Evolutionary conservation across 345 rosid species (phyloP), one percentile per base, ranked within the genome.

Genomic region (Isatis tinctoria): DNA sequence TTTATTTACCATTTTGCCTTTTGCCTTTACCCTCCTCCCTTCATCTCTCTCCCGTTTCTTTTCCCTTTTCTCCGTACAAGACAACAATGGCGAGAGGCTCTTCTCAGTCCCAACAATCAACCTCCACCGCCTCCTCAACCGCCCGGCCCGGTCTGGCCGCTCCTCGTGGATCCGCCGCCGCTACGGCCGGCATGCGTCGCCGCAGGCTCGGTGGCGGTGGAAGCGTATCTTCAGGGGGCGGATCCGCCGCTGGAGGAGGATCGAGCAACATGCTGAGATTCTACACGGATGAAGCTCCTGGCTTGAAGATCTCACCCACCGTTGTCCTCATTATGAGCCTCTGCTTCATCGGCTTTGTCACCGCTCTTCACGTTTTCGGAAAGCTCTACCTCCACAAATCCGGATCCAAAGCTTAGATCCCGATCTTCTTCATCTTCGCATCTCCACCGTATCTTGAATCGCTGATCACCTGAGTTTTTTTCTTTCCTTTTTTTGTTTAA

Each of bases 211-310:
- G 80, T 17, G 82, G 86, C 3, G 73, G 84, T 5, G 79, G 79
- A 41, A 0, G 74, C 4, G 49, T 4, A 32, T 72, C 90, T 0
- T 40, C 85, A 57, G 74, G 84, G 33, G 58, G 80, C 3, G 86
- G 72, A 52, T 73, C 71, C 5, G 7, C 60, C 2, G 75, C 67
- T 20, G 82, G 83, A 41, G 24, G 83, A n/a, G 86, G 84, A 28
- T 73, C 87, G 41, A 72, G 80, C 69, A 93, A 93, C 82, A 87
- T 93, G 97, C 95, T 93, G 69, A 86, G 97, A 27, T 90, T 93
- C 91, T 93, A 93, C 89, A 93, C 96, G 5, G 98, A 90, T 53
- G 96, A 92, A n/a, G 84, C 94, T 16, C 98, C 98, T 0, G 98
- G 98, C 0, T 79, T 92, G 68, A 92, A 88, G 90, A 92, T 92